Base-by-base conservation (phyloP, 495 filamentous ascomycete species). In the Aspergillus egyptiacus region DNA sequence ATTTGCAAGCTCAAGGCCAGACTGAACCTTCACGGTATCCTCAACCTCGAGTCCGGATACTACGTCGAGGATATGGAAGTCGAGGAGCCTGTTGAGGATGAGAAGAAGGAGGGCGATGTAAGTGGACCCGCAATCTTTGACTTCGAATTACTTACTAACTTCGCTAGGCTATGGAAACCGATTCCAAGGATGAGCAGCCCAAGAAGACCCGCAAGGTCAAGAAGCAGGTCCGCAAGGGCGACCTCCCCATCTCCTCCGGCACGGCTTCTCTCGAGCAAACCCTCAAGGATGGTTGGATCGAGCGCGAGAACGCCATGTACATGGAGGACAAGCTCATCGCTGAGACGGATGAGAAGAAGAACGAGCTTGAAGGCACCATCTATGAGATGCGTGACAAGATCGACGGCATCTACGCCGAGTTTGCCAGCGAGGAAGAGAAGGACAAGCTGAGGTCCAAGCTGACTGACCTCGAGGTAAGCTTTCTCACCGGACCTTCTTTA, bases 1-100 rank as follows among this genome's bases (percentile, higher is more conserved):
- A 95, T 99, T 59, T 99, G 93, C 84, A 99, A 99, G 77, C 83
- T 99, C 48, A 99, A 99, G 81, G 94, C 94, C 27, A 82, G 93
- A 43, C 80, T 99, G 37, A 99, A 99, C 73, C 78, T 96, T 54
- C 91, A 97, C 73, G 93, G 93, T 62, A 82, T 97, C 43, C 76
- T 99, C 51, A 97, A 97, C 63, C 86, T 99, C 10, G 93, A 97
- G 75, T 89, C 84, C 45, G 93, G 91, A 45, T 99, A 97, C 75
- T 96, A 87, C 60, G 93, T 99, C 44, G 93, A 99, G 76, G 93
- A 99, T 57, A 82, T 95, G 61, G 93, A 99, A 68, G 82, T 99
- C 51, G 93, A 99, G 74, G 93, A 97, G 73, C 89, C 91, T 53
- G 72, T 96, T 2, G 81, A 84, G 60, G 79, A 81, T 53, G 81